Base-by-base conservation (phyloP, 2,329 filamentous ascomycete species). In the Periconia sp. region DNA sequence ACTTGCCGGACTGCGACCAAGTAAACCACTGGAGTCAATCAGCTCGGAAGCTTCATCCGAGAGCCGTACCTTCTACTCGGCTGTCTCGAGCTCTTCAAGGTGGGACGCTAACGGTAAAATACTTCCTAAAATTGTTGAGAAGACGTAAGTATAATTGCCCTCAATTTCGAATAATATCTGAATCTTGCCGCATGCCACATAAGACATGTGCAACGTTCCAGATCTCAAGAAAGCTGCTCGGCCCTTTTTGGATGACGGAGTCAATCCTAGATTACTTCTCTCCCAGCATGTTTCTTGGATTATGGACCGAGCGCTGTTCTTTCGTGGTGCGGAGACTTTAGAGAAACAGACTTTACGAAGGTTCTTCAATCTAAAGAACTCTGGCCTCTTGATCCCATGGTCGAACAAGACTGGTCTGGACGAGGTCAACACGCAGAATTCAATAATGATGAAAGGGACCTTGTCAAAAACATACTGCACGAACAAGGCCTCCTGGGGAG, bases 351-450 rank as follows among this genome's bases (percentile, higher is more conserved):
- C 13, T 36, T n/a, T n/a, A n/a, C n/a, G 11, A 17, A 30, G 8
- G 12, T 23, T 4, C 30, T 37, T 42, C 13, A 32, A 40, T 18
- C 35, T 18, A 36, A 25, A 13, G 22, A 18, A 7, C 22, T 50
- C 5, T n/a, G n/a, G n/a, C 38, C 33, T 19, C 32, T 43, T 3
- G 30, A 49, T 15, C 36, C 44, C 15, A 24, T 10, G 4, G 7
- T 38, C 1, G 54, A 57, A 34, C 38, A 54, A 8, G 34, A 57
- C 21, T 57, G 54, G 54, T 57, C 54, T 3, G 48, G 51, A 9
- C 29, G 43, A 15, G 54, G 54, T 2, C 51, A 54, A 29, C 48
- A 57, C 33, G 49, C 18, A 4, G 40, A 51, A 12, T 57, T 50
- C 23, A 25, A 42, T 8, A 29, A 44, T 10, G 31, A 46, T 19